Conservation (phyloP, 1,284 basidiomycete genomes). For the Sporisorium graminicola region DNA sequence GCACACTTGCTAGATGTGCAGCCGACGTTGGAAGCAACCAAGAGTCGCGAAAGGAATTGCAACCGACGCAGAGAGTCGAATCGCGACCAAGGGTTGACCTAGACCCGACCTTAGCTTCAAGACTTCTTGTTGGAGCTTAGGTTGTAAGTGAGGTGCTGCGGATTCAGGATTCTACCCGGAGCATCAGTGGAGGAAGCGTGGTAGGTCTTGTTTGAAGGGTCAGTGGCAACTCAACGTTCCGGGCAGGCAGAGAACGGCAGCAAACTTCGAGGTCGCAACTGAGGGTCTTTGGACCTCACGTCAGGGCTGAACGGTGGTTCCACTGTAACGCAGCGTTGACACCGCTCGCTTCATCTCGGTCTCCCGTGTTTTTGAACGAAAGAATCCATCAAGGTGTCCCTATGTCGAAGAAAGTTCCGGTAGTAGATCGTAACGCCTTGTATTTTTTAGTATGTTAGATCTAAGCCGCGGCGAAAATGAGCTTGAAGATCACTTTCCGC, state of each 20-base stretch:
- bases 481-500: slow-evolving; percentile 41
- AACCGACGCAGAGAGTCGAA: background rate
- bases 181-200: background rate
- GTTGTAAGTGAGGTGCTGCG: slow-evolving; percentile 5
- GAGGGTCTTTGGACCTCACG: background rate
- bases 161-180: background rate
- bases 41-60: background rate
- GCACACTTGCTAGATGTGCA: background rate
- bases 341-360: background rate
- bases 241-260: background rate
- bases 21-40: background rate
- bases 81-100: background rate
- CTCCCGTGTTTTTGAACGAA: background rate
- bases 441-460: slow-evolving; percentile 7
- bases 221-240: background rate
- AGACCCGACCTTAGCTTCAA: no score
- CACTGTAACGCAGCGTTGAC: background rate
- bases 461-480: background rate
- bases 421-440: background rate
- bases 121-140: slow-evolving; percentile 1
- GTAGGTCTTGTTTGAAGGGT: no score
- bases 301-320: background rate
- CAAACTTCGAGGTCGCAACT: background rate
- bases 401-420: background rate
- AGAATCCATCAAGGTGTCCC: background rate